phyloP scores from a whole-genome alignment of 2,329 filamentous ascomycete genomes.

The Pseudogymnoascus sp. region DNA sequence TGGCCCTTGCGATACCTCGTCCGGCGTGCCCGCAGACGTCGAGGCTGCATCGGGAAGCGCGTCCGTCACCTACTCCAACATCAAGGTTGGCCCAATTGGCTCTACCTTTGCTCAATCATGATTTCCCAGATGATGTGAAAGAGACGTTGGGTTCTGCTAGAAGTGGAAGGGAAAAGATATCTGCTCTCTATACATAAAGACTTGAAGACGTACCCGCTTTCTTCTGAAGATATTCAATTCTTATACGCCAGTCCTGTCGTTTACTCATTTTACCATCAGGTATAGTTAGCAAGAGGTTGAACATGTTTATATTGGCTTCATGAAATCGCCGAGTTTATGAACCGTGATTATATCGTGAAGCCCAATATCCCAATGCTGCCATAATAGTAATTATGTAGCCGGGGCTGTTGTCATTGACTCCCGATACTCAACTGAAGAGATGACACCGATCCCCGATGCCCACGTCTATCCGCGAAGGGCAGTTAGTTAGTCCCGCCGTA shows the following conservation, averaged over 20 bases:
- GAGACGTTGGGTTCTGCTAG: not conserved
- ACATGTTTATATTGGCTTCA: slow-evolving; percentile 2
- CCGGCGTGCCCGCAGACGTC: slow-evolving; percentile 45
- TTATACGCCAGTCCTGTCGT: not conserved
- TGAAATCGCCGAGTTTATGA: not conserved
- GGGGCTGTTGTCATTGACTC: not conserved
- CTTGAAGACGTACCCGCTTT: slow-evolving; percentile 5
- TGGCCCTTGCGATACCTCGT: slow-evolving; percentile 45
- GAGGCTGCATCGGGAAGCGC: slow-evolving; percentile 40
- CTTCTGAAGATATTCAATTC: slow-evolving; percentile 2
- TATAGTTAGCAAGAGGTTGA: slow-evolving; percentile 1
- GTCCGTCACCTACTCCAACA: slow-evolving; percentile 32
- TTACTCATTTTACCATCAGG: slow-evolving; percentile 4
- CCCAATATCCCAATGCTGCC: not conserved
- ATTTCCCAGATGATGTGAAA: not conserved
- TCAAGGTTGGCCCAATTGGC: slow-evolving; percentile 28
- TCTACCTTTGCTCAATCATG: slow-evolving; percentile 22
- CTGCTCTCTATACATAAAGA: not conserved
- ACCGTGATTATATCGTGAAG: not conserved
- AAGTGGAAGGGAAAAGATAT: not conserved
- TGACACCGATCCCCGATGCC: not conserved
- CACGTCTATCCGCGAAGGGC: not conserved
- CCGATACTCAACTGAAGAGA: not conserved
- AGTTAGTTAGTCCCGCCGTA: not conserved
- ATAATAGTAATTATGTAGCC: not conserved